phyloP scores from a whole-genome alignment of 805 yeast genomes.

The Pichia membranifaciens region DNA sequence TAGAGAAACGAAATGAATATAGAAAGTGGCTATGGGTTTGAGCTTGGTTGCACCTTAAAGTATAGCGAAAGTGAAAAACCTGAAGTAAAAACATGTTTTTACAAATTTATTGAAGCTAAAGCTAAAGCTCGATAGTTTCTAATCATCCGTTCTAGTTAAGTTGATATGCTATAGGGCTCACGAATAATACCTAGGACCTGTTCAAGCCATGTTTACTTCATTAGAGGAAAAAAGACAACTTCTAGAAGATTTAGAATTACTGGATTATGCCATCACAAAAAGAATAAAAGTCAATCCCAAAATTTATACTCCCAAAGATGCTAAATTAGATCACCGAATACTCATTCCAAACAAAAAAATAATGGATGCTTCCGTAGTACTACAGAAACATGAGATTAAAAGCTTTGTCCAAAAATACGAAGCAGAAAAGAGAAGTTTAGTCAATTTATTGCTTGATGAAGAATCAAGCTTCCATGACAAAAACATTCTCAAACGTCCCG shows the following conservation, averaged over 20 bases:
- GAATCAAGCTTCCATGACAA: neutral
- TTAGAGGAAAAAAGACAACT: constrained; percentile 35
- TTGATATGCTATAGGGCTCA: too few relatives aligned
- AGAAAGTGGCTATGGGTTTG: too few relatives aligned
- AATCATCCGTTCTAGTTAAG: too few relatives aligned
- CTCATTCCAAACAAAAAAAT: constrained; percentile 33
- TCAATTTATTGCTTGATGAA: constrained; percentile 15
- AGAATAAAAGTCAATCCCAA: constrained; percentile 60
- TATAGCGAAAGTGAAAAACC: too few relatives aligned
- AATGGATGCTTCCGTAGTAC: constrained; percentile 43
- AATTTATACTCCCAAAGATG: constrained; percentile 33
- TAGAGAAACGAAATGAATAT: too few relatives aligned
- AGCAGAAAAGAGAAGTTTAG: constrained; percentile 24
- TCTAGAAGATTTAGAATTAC: constrained; percentile 62
- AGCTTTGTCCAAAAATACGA: constrained; percentile 43
- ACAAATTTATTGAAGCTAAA: too few relatives aligned
- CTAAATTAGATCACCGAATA: constrained; percentile 24
- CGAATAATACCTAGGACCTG: neutral
- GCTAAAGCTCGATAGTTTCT: too few relatives aligned
- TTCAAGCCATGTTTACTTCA: constrained; percentile 13
- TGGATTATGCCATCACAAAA: constrained; percentile 60
- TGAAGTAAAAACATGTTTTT: too few relatives aligned
- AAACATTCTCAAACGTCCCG: constrained; percentile 21
- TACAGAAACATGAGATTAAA: constrained; percentile 66
- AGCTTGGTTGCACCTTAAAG: too few relatives aligned